These are phyloP conservation scores for Kalaharituber pfeilii DNA, from an alignment of 2,329 filamentous ascomycete genomes.

Conservation along the genomic window DNA sequence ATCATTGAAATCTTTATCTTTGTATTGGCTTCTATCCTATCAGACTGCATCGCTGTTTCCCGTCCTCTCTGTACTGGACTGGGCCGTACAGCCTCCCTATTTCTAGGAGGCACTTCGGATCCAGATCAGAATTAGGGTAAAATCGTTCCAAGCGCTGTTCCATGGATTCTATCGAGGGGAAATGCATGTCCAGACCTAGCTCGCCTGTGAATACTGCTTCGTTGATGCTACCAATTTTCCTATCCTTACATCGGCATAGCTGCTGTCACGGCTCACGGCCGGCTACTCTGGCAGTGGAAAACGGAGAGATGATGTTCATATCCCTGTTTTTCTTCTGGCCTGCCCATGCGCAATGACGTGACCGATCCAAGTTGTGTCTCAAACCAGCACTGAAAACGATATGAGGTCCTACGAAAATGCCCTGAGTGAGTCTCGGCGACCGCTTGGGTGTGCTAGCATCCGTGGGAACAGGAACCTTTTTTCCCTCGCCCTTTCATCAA, in stretches of 20 bases:
- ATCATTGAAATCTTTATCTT: too few species aligned
- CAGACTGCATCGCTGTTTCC: background rate
- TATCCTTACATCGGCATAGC: background rate
- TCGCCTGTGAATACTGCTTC: background rate
- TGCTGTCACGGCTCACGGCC: constrained; percentile 15
- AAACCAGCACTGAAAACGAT: background rate
- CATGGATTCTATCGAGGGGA: background rate
- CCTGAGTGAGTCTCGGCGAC: background rate
- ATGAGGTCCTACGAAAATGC: background rate
- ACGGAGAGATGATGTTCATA: constrained; percentile 5
- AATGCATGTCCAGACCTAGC: background rate
- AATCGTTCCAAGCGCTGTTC: background rate
- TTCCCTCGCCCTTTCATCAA: too few species aligned
- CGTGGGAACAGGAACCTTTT: too few species aligned
- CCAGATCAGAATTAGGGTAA: background rate
- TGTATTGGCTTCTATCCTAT: background rate
- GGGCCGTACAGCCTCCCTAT: background rate
- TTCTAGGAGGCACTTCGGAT: background rate
- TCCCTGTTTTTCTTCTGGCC: constrained; percentile 7
- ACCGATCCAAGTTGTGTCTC: background rate
- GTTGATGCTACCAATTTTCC: background rate
- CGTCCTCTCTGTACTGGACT: background rate
- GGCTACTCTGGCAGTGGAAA: background rate
- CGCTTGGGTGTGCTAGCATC: background rate
- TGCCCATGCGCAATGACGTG: constrained; percentile 3